Percentiles rank a stretch among this genome's conserved stretches.
phyloP scores from a whole-genome alignment of 352 stramenopile species.

The Lagenidium giganteum region DNA sequence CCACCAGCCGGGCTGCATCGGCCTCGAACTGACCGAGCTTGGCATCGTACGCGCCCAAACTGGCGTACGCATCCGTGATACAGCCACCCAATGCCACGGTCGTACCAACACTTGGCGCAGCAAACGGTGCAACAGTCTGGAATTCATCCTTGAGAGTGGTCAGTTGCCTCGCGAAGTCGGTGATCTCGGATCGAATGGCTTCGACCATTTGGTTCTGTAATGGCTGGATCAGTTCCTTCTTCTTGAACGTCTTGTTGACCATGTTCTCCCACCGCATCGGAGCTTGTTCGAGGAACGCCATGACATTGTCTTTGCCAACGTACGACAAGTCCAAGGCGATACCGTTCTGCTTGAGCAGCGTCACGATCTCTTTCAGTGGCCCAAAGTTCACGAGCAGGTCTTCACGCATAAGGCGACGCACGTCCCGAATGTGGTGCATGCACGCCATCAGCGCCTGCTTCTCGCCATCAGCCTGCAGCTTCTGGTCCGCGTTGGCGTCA shows the following conservation, averaged over 20 bases:
- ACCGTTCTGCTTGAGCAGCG: constrained; percentile 64
- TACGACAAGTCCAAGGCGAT: constrained; percentile 79
- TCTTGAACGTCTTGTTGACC: constrained; percentile 88
- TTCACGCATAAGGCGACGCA: constrained; percentile 62
- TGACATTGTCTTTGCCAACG: constrained; percentile 56
- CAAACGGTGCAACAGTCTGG: constrained; percentile 34
- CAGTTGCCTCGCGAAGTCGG: constrained; percentile 55
- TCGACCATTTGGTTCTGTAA: constrained; percentile 82
- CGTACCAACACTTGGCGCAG: constrained; percentile 11
- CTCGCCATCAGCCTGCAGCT: constrained; percentile 31
- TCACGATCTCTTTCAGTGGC: constrained; percentile 60
- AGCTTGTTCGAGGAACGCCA: constrained; percentile 80
- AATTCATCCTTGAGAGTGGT: constrained; percentile 58
- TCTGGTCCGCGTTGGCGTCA: constrained; percentile 24
- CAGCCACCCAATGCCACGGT: constrained; percentile 7
- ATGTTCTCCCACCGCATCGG: constrained; percentile 85
- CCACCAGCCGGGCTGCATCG: constrained; percentile 63
- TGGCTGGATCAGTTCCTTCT: constrained; percentile 85
- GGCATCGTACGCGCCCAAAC: constrained; percentile 76
- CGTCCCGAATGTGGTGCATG: constrained; percentile 84
- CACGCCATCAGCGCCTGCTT: constrained; percentile 65
- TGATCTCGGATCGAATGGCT: constrained; percentile 51
- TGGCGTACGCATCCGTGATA: constrained; percentile 64
- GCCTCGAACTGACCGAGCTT: constrained; percentile 74
- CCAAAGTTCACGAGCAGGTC: constrained; percentile 62